Base-by-base conservation (phyloP, 2,329 filamentous ascomycete species). In the Cladosporium sphaerospermum region DNA sequence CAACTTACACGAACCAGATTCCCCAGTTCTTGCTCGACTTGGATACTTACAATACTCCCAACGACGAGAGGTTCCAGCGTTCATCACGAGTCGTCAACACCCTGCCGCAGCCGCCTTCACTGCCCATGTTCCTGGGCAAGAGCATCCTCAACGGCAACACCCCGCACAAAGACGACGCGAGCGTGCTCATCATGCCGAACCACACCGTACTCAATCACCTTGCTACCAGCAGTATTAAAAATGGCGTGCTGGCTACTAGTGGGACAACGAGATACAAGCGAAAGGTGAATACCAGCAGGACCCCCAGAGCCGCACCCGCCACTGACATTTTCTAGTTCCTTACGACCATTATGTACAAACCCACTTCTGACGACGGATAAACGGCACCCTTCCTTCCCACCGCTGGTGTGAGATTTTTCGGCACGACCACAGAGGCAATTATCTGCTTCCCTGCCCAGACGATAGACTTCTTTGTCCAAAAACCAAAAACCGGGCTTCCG, bases 341-440 rank as follows among this genome's bases (percentile, higher is more conserved):
- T 34, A 97, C 92, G 3, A 96, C 91, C 2, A 95, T 97, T 67
- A 86, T 97, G 76, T 97, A 97, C 75, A 97, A 96, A 76, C 90
- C 89, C 14, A 89, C 90, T 16, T 32, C 19, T 33, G 43, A 42
- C 32, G 50, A 52, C 41, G 43, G 43, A 45, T 52, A 45, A 42
- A 45, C 41, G 39, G 40, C 18, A 51, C 43, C 18, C 36, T 9
- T 45, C 32, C 14, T 33, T 33, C 23, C 9, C 31, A 37, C 10
- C 11, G 4, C 11, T 14, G 10, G 34, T 14, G n/a, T 42, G 40
- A 16, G 40, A 9, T 23, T 42, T 11, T 11, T 28, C 34, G 14
- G 31, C 34, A 14, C 39, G 23, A 28, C 10, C 4, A 4, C 5
- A 36, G 16, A 11, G 36, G 36, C 36, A 14, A 14, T 2, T 2